A percentile compares a stretch with the other conserved stretches of the same genome.
Conservation (phyloP, 2,329 filamentous ascomycete species). For the Myriosclerotinia scirpicola region DNA sequence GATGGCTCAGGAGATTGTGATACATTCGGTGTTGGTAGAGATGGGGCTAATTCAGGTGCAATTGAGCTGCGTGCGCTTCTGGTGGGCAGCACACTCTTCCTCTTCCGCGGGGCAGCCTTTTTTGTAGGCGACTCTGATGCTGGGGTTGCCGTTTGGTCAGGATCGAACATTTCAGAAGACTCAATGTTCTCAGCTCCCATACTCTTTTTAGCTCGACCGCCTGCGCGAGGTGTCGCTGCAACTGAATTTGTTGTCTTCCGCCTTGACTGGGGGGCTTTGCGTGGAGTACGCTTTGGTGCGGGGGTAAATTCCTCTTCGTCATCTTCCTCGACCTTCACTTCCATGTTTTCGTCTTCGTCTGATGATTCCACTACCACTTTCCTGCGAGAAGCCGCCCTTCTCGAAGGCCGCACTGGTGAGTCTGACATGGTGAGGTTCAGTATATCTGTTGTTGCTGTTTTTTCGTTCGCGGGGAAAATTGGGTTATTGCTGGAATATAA, state of each 20-base stretch:
- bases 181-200: constrained; percentile 52
- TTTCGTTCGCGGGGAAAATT: constrained; percentile 23
- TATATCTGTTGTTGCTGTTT: constrained; percentile 11
- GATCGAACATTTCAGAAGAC: constrained; percentile 60
- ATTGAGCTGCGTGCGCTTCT: constrained; percentile 37
- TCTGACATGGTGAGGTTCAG: constrained; percentile 29
- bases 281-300: constrained; percentile 53
- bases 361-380: constrained; percentile 74
- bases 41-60: constrained; percentile 39
- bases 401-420: constrained; percentile 54
- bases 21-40: constrained; percentile 52
- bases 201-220: constrained; percentile 46
- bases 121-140: constrained; percentile 56
- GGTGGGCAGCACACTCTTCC: constrained; percentile 56
- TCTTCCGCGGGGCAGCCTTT: constrained; percentile 62
- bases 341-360: constrained; percentile 71
- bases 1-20: constrained; percentile 58
- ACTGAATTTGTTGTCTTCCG: constrained; percentile 46
- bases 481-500: background rate
- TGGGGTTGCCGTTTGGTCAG: constrained; percentile 51
- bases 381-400: constrained; percentile 63
- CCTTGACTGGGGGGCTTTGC: constrained; percentile 54
- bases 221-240: constrained; percentile 33
- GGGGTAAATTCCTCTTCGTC: constrained; percentile 73
- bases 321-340: constrained; percentile 60